Conservation (phyloP, 441 rosid genomes). For the Croton laevigatus region DNA sequence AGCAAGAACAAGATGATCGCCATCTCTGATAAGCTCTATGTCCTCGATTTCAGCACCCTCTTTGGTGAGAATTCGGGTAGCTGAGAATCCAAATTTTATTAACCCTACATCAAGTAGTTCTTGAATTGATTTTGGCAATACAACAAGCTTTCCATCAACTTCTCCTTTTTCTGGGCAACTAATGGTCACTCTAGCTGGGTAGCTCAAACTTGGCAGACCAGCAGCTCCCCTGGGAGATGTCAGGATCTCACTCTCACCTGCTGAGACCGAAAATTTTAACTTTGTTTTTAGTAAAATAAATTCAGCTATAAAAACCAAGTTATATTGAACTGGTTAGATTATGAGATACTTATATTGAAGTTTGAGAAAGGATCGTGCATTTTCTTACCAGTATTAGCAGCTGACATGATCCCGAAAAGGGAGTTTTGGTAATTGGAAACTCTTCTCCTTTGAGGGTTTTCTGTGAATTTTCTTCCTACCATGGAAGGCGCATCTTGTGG, state of each 20-base stretch:
- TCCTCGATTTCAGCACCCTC: slow-evolving; percentile 84
- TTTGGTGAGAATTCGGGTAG: slow-evolving; percentile 46
- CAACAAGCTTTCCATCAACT: slow-evolving; percentile 47
- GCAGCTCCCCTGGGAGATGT: slow-evolving; percentile 22
- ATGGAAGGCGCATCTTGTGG: slow-evolving; percentile 22
- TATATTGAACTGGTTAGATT: no score
- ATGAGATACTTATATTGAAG: background rate
- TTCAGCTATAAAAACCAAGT: no score
- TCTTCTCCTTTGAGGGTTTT: slow-evolving; percentile 40
- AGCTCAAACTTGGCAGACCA: slow-evolving; percentile 21
- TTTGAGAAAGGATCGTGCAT: background rate
- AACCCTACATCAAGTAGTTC: slow-evolving; percentile 56
- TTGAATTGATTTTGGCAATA: slow-evolving; percentile 57
- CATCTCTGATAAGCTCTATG: slow-evolving; percentile 73
- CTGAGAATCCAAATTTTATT: slow-evolving; percentile 50
- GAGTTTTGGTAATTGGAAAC: slow-evolving; percentile 59
- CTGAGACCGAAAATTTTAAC: slow-evolving; percentile 3
- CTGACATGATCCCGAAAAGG: slow-evolving; percentile 69
- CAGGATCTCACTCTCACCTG: slow-evolving; percentile 41
- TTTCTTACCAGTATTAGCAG: slow-evolving; percentile 52
- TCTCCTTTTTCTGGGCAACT: slow-evolving; percentile 54
- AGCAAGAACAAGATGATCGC: slow-evolving; percentile 64
- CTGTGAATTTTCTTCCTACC: slow-evolving; percentile 31
- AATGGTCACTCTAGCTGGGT: slow-evolving; percentile 54
- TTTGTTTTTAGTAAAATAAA: background rate